phyloP scores from a whole-genome alignment of 441 rosid genomes.

The Syzygium syzygioides region DNA sequence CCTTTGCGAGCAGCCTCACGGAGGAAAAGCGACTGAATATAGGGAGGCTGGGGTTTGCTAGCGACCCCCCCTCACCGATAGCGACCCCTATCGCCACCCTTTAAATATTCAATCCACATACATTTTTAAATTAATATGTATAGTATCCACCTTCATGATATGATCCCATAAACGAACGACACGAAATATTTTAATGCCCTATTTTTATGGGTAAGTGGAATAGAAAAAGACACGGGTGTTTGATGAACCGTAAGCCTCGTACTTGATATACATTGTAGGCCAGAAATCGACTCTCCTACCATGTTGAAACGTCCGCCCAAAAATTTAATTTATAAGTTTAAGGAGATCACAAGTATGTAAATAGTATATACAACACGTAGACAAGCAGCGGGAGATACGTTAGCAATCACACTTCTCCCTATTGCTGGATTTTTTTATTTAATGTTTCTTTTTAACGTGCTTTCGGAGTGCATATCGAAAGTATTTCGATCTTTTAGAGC shows the following conservation, averaged over 20 bases:
- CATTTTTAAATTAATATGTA: neutral
- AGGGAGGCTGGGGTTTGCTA: neutral
- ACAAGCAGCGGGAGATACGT: neutral
- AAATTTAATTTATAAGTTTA: neutral
- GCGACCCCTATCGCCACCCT: neutral
- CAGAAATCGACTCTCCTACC: fast-evolving
- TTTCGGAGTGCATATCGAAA: neutral
- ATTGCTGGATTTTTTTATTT: neutral
- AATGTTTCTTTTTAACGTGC: neutral
- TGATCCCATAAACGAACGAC: neutral
- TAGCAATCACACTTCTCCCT: neutral
- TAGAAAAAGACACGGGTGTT: neutral
- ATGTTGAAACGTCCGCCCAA: fast-evolving
- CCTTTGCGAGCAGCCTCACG: neutral
- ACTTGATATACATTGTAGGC: neutral
- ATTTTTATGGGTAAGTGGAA: neutral
- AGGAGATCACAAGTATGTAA: neutral
- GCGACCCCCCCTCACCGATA: neutral
- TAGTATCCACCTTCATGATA: neutral
- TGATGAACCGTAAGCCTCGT: neutral
- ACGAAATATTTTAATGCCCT: neutral
- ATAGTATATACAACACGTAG: too few relatives aligned
- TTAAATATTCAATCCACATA: neutral
- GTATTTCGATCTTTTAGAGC: neutral
- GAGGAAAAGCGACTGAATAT: neutral